Evolutionary conservation across 371 early-diverging fungal species (phyloP), one percentile per base, ranked within the genome.

Genomic region (Gilbertella persicaria): DNA sequence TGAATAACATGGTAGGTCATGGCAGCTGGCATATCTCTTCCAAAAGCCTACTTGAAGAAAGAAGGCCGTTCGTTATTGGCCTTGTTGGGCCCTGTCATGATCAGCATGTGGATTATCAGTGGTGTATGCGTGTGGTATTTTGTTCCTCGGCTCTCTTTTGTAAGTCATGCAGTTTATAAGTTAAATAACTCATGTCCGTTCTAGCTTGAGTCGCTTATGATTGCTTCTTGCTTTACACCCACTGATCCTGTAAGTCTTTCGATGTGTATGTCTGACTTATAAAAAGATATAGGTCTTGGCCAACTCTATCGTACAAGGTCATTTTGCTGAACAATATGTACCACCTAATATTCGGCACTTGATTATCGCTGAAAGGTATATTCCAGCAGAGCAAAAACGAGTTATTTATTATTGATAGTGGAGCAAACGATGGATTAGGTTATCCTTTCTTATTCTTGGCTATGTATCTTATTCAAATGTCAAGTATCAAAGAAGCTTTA

Each of bases 291-390:
- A 77, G 74, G 66, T 97, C 5, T 66, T 98, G 37, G 90, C 97
- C 43, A 94, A 93, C 73, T 88, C 93, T 2, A 91, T 98, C 10
- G 87, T 97, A 13, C 92, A 94, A 62, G 97, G 98, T 20, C 80
- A 86, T 53, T 97, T 96, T 82, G 97, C 98, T 1, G 94, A 92
- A 54, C 81, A 83, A 55, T 84, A 92, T 57, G 91, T 99, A 8
- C 92, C 96, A 0, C 55, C 70, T 17, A 69, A 88, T 43, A 74
- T 98, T 13, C 89, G 97, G 24, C 65, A 93, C 54, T 67, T 98
- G 6, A 71, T 99, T 21, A 82, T 90, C 0, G 91, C 91, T 14
- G 98, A 99, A 69, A 85, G 69, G 63, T 69, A 60, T 38, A 19
- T 2, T 39, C 10, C 25, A 26, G 13, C 2, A 17, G 36, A 28